Evolutionary conservation across 805 yeast species (phyloP), one percentile per base, ranked within the genome.

Genomic region (Myxozyma mucilagina): DNA sequence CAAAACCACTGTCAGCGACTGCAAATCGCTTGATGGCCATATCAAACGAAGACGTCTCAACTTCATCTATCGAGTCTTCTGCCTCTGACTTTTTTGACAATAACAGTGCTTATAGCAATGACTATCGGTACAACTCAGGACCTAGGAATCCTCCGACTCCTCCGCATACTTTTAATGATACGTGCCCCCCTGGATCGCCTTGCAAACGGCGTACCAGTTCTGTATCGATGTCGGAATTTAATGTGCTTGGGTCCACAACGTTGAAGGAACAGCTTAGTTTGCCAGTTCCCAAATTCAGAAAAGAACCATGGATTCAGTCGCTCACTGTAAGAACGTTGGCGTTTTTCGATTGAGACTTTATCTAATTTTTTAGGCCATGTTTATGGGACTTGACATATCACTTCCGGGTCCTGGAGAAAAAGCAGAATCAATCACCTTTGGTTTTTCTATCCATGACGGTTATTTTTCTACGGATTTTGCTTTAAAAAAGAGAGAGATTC

Each of bases 391-490:
- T 34, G 61, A 57, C 13, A 52, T 63, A 35, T 16, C 32, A 14
- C 44, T 63, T 11, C 67, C 67, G 24, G 35, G 5, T 13, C 34
- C 36, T 1, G 60, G 56, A 8, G 48, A 20, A 24, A 24, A 10
- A 24, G 31, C 53, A 29, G 57, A 34, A 24, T 4, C 53, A 31
- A 38, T 57, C 47, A 61, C 62, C 5, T 61, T 53, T 41, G 67
- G 67, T 1, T 63, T 60, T 44, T 63, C 67, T 29, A 55, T 63
- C 38, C 64, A 63, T 39, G 67, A 63, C 39, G 67, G 67, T 11
- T 63, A 63, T 47, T 63, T 53, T 44, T 60, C 67, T 20, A 63
- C 63, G 16, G 67, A 63, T 31, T 63, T 63, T 38, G 66, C 66
- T 3, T 36, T 64, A 36, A 56, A 38, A 32, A 52, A 43, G 2